phyloP scores from a whole-genome alignment of 148 eudicot species.

The Chenopodium quinoa region DNA sequence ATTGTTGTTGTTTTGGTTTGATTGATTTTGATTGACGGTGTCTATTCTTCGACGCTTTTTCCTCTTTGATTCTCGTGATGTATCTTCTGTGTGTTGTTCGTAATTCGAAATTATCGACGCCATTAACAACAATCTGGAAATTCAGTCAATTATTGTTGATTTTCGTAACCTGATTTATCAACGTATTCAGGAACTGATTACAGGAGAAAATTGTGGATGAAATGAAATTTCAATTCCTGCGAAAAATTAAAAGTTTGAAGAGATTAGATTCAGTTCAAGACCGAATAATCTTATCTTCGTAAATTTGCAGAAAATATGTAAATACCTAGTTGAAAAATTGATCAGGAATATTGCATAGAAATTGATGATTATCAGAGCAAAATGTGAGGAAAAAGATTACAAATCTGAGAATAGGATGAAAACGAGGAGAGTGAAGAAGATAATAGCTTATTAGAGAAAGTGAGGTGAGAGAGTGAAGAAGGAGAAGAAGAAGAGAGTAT shows the following conservation, averaged over 20 bases:
- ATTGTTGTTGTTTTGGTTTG: slow-evolving; percentile 7
- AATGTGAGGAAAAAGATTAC: not conserved
- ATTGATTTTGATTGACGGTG: slow-evolving; percentile 6
- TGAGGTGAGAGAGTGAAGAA: slow-evolving; percentile 4
- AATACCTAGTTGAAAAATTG: not conserved
- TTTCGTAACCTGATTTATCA: not conserved
- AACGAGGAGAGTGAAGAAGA: not conserved
- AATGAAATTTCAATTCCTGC: no score
- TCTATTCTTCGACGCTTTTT: slow-evolving; percentile 33
- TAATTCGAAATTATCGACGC: slow-evolving; percentile 33
- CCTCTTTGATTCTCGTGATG: slow-evolving; percentile 34
- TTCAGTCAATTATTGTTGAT: not conserved
- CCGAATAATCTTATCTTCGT: no score
- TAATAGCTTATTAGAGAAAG: not conserved
- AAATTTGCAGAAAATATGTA: no score
- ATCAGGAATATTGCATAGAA: not conserved
- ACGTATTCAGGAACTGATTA: not conserved
- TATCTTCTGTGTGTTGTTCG: slow-evolving; percentile 25
- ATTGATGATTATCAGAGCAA: not conserved
- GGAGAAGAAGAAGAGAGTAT: not conserved
- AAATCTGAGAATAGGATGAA: not conserved
- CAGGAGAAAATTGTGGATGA: not conserved
- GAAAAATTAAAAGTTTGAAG: not conserved
- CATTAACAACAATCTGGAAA: slow-evolving; percentile 2
- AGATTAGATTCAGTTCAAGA: no score